Percentiles rank a stretch among this genome's conserved stretches.
Evolutionary conservation across 192 early-diverging fungal genomes (phyloP).

Genomic region (Chytriomyces sp.): DNA sequence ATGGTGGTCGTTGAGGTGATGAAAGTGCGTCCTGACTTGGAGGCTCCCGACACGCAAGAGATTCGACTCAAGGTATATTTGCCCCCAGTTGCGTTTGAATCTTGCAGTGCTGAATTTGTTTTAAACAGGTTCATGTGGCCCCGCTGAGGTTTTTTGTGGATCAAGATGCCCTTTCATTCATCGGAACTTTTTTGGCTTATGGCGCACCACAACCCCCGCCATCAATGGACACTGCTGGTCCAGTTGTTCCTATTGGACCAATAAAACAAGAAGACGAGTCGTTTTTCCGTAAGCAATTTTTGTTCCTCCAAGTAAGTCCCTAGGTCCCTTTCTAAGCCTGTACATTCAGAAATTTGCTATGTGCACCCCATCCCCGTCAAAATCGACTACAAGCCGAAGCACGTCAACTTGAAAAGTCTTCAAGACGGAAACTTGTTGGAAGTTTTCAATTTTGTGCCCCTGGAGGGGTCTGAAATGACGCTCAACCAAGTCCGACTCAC

Average conservation of each 20-base stretch:
- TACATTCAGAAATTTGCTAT: constrained; percentile 49
- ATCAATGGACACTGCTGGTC: neutral
- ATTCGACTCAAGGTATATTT: constrained; percentile 56
- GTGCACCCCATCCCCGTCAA: constrained; percentile 79
- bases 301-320: neutral
- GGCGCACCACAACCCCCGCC: constrained; percentile 5
- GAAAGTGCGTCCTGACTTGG: constrained; percentile 60
- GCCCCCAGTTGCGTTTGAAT: neutral
- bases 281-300: constrained; percentile 24
- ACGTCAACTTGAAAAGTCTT: constrained; percentile 73
- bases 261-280: neutral
- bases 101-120: neutral
- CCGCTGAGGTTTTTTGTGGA: constrained; percentile 90
- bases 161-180: constrained; percentile 86
- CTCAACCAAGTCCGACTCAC: constrained; percentile 73
- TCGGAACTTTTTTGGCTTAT: constrained; percentile 79
- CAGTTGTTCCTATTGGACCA: too few relatives aligned
- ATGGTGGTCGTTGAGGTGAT: constrained; percentile 66
- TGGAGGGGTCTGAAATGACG: constrained; percentile 91
- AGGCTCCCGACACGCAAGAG: constrained; percentile 54
- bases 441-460: constrained; percentile 89
- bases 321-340: neutral
- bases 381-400: constrained; percentile 97
- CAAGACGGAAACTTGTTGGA: constrained; percentile 76
- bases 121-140: constrained; percentile 59